A percentile compares a stretch with the other conserved stretches of the same genome.
These are phyloP conservation scores for Camptophora hylomeconis DNA, from an alignment of 2,329 filamentous ascomycete species.

Conservation along the genomic window DNA sequence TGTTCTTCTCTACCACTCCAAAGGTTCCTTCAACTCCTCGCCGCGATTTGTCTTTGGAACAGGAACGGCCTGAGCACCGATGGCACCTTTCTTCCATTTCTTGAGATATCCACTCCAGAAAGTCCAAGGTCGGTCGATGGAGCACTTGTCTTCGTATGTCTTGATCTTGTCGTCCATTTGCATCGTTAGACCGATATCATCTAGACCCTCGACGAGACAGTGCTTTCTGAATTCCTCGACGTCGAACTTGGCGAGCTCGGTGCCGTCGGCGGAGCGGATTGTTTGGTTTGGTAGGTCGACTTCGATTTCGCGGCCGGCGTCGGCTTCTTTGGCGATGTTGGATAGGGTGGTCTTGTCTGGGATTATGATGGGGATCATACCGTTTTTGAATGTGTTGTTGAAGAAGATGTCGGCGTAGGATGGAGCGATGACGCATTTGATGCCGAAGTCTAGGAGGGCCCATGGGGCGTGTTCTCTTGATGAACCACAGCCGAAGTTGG, in stretches of 20 bases:
- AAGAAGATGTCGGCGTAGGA: constrained; percentile 91
- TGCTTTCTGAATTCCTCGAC: constrained; percentile 91
- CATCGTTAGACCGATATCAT: constrained; percentile 92
- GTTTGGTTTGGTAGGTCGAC: constrained; percentile 76
- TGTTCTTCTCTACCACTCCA: constrained; percentile 61
- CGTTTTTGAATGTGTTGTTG: constrained; percentile 99
- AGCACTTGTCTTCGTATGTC: constrained; percentile 66
- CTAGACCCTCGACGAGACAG: constrained; percentile 82
- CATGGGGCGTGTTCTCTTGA: constrained; percentile 93
- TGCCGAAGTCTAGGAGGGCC: constrained; percentile 93
- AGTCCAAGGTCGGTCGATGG: constrained; percentile 73
- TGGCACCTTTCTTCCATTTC: constrained; percentile 20
- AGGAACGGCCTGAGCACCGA: constrained; percentile 46
- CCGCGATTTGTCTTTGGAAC: constrained; percentile 84
- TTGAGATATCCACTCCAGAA: constrained; percentile 73
- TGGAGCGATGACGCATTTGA: constrained; percentile 83
- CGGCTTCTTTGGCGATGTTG: constrained; percentile 62
- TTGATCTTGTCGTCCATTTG: constrained; percentile 82
- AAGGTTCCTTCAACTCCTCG: constrained; percentile 67
- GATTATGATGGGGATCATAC: constrained; percentile 83
- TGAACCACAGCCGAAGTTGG: constrained; percentile 90
- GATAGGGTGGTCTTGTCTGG: constrained; percentile 53
- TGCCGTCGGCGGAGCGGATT: constrained; percentile 63
- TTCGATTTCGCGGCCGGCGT: constrained; percentile 70
- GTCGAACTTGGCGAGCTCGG: constrained; percentile 64